These are phyloP conservation scores for Podospora conica DNA, from an alignment of 495 filamentous ascomycete species.

Conservation along the genomic window DNA sequence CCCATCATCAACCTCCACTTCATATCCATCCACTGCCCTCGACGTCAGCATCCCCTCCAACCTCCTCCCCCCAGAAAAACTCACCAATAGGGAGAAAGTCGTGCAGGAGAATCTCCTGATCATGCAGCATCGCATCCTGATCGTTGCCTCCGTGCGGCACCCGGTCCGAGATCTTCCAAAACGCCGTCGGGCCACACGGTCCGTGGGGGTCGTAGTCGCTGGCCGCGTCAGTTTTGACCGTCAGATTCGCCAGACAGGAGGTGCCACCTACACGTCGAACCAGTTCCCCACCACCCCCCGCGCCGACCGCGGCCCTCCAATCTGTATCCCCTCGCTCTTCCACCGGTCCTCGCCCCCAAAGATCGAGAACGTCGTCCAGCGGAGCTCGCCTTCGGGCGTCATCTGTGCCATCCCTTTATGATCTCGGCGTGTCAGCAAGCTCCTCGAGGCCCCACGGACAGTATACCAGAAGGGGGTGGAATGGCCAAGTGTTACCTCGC, in stretches of 20 bases:
- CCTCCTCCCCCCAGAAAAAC: neutral
- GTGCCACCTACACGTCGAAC: constrained; percentile 53
- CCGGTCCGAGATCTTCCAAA: constrained; percentile 58
- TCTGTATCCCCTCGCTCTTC: constrained; percentile 60
- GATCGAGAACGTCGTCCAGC: constrained; percentile 60
- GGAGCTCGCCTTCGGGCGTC: constrained; percentile 57
- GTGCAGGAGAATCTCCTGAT: constrained; percentile 18
- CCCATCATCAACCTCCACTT: constrained; percentile 14
- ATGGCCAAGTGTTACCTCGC: constrained; percentile 34
- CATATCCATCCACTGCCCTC: constrained; percentile 17
- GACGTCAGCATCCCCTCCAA: too few species aligned
- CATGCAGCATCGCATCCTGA: too few species aligned
- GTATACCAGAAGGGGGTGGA: neutral
- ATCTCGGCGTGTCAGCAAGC: neutral
- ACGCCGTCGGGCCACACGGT: constrained; percentile 58
- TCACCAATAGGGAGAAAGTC: constrained; percentile 20
- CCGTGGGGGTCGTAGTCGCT: constrained; percentile 54
- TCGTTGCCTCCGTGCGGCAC: constrained; percentile 16
- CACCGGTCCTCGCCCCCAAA: constrained; percentile 56
- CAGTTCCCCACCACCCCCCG: constrained; percentile 58
- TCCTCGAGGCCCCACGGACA: neutral
- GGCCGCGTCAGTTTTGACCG: constrained; percentile 2
- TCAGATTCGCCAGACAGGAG: neutral
- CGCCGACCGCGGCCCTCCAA: constrained; percentile 52
- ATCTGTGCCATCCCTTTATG: constrained; percentile 45